Conservation (phyloP, 139 green algal species). For the Chlorella sp. region DNA sequence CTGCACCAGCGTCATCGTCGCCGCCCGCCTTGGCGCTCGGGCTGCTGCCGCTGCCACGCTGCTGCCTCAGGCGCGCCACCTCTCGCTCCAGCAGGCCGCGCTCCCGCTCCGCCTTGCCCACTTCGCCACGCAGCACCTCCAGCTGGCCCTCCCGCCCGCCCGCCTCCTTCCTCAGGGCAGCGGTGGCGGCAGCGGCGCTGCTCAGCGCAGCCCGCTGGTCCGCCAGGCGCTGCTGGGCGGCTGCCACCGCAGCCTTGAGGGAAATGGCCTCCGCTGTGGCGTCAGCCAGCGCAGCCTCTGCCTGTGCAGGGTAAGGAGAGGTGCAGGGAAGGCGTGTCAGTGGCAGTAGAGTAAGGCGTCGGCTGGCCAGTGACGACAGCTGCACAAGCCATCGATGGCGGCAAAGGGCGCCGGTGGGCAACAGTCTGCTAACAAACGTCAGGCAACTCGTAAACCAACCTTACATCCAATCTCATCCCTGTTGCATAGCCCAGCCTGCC, state of each 20-base stretch:
- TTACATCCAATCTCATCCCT: no score
- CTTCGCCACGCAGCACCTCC: neutral
- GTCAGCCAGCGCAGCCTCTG: neutral
- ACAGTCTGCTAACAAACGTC: no score
- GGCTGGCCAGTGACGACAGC: no score
- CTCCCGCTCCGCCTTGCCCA: slow-evolving; percentile 1
- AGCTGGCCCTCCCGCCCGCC: neutral
- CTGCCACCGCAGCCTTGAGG: neutral
- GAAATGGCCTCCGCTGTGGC: neutral
- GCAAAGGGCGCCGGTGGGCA: no score
- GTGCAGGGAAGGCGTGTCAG: no score
- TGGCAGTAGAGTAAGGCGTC: no score
- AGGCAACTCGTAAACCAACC: no score
- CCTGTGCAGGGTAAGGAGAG: neutral
- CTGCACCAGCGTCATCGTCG: neutral
- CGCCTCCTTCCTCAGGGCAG: neutral
- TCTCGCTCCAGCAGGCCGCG: neutral
- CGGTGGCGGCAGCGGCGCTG: neutral
- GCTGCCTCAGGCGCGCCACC: neutral
- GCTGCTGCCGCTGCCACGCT: neutral
- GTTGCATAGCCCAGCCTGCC: slow-evolving; percentile 45
- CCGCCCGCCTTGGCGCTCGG: neutral
- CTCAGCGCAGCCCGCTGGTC: neutral
- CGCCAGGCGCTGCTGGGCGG: slow-evolving; percentile 5
- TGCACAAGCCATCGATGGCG: no score